Conservation (phyloP, 805 yeast species). For the Wickerhamiella lipophila region DNA sequence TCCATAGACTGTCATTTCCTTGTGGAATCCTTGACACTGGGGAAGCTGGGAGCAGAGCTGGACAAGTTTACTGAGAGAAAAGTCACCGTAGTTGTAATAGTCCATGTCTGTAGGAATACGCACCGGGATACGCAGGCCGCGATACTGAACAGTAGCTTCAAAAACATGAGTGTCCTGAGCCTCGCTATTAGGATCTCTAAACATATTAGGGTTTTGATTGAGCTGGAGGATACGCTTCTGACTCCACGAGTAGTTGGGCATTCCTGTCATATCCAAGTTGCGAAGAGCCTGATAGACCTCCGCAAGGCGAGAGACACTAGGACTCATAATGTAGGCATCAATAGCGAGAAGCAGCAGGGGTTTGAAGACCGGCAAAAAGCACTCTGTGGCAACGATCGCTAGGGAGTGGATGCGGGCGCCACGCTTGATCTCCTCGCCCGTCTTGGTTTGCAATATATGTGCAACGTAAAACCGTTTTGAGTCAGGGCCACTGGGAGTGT, state of each 20-base stretch:
- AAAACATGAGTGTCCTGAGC: constrained; percentile 25
- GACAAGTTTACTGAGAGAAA: constrained; percentile 18
- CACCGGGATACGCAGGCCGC: constrained; percentile 25
- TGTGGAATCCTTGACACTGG: constrained; percentile 17
- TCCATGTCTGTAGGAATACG: constrained; percentile 25
- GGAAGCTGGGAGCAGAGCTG: constrained; percentile 24
- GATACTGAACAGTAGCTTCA: constrained; percentile 24
- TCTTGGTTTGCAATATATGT: constrained; percentile 42
- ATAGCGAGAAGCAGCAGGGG: constrained; percentile 45
- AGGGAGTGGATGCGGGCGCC: constrained; percentile 51
- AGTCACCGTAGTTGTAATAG: constrained; percentile 27
- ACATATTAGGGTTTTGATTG: constrained; percentile 9
- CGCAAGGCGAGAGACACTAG: constrained; percentile 19
- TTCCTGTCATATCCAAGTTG: constrained; percentile 21
- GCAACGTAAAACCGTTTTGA: constrained; percentile 40
- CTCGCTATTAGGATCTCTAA: constrained; percentile 2
- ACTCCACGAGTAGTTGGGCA: constrained; percentile 23
- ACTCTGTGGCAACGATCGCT: constrained; percentile 43
- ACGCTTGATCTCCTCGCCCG: constrained; percentile 34
- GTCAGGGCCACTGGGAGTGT: constrained; percentile 25
- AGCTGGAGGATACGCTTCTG: constrained; percentile 24
- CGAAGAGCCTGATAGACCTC: constrained; percentile 25
- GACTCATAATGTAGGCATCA: constrained; percentile 34
- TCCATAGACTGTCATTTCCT: constrained; percentile 42
- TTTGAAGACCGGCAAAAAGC: constrained; percentile 44